A percentile compares a stretch with the other conserved stretches of the same genome.
These are phyloP conservation scores for Microcyclospora pomicola DNA, from an alignment of 2,329 filamentous ascomycete species.

Conservation along the genomic window DNA sequence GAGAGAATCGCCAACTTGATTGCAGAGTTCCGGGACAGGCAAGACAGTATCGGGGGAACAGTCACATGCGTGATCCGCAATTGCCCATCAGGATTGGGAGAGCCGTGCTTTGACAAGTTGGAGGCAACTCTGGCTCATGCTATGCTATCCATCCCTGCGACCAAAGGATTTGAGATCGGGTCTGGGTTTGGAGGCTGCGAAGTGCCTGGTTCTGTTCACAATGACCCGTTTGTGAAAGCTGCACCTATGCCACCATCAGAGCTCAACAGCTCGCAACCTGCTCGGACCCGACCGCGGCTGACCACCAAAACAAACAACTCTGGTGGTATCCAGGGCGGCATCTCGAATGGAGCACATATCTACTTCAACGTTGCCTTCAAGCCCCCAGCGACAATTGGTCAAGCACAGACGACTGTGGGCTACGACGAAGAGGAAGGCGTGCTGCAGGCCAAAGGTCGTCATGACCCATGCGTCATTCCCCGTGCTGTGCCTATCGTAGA, in stretches of 20 bases:
- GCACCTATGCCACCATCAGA: slow-evolving; percentile 35
- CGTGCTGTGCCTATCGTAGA: slow-evolving; percentile 77
- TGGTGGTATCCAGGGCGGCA: slow-evolving; percentile 88
- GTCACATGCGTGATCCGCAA: slow-evolving; percentile 90
- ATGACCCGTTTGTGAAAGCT: slow-evolving; percentile 66
- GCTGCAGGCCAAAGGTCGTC: slow-evolving; percentile 80
- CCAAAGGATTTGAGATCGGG: slow-evolving; percentile 91
- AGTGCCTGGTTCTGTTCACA: slow-evolving; percentile 78
- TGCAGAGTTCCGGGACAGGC: slow-evolving; percentile 58
- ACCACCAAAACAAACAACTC: slow-evolving; percentile 90
- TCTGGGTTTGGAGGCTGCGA: slow-evolving; percentile 82
- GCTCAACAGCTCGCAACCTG: slow-evolving; percentile 8
- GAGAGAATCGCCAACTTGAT: slow-evolving; percentile 67
- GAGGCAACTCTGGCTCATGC: slow-evolving; percentile 84
- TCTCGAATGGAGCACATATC: slow-evolving; percentile 82
- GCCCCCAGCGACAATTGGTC: slow-evolving; percentile 82
- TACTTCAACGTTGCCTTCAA: slow-evolving; percentile 96
- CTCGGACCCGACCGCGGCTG: slow-evolving; percentile 43
- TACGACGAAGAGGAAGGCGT: slow-evolving; percentile 66
- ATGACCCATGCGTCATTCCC: slow-evolving; percentile 87
- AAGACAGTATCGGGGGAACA: slow-evolving; percentile 87
- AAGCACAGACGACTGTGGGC: slow-evolving; percentile 69
- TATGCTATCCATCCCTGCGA: slow-evolving; percentile 89
- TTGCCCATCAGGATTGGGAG: slow-evolving; percentile 70
- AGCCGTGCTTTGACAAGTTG: slow-evolving; percentile 91